Conservation (phyloP, 306 rosid species). For the Myrica gale region DNA sequence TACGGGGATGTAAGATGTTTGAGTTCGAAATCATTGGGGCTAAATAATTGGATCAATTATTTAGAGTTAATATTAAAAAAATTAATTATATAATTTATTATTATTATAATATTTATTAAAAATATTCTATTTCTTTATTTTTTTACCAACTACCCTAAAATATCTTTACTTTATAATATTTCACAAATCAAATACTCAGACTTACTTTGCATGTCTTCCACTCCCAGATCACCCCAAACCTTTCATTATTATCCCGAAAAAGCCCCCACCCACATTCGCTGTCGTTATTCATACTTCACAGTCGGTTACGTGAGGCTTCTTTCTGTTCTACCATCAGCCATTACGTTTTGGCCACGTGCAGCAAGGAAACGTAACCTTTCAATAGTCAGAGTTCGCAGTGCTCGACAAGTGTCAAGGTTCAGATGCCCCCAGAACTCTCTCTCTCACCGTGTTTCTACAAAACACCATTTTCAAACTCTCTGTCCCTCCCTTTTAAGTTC, state of each 20-base stretch:
- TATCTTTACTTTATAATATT: no score
- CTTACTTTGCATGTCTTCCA: no score
- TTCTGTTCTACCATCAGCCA: constrained; percentile 19
- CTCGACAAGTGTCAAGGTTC: constrained; percentile 41
- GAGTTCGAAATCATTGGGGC: no score
- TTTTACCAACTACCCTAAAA: no score
- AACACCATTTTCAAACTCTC: constrained; percentile 43
- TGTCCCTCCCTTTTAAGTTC: constrained; percentile 41
- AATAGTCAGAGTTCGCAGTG: constrained; percentile 25
- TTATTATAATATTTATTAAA: no score
- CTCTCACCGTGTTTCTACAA: constrained; percentile 15
- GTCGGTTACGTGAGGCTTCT: constrained; percentile 12
- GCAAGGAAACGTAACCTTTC: not conserved
- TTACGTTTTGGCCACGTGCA: constrained; percentile 26
- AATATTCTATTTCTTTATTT: no score
- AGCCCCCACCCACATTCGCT: constrained; percentile 15
- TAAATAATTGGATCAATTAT: no score
- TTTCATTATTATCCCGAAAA: not conserved
- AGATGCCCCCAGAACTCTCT: constrained; percentile 32
- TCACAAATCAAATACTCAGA: no score
- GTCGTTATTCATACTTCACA: constrained; percentile 29
- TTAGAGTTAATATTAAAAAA: no score
- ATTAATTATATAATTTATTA: no score
- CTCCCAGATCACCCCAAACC: not conserved
- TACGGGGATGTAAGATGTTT: no score